These are phyloP conservation scores for Pseudognaphalium luteoalbum DNA, from an alignment of 129 eudicot genomes.

Conservation along the genomic window DNA sequence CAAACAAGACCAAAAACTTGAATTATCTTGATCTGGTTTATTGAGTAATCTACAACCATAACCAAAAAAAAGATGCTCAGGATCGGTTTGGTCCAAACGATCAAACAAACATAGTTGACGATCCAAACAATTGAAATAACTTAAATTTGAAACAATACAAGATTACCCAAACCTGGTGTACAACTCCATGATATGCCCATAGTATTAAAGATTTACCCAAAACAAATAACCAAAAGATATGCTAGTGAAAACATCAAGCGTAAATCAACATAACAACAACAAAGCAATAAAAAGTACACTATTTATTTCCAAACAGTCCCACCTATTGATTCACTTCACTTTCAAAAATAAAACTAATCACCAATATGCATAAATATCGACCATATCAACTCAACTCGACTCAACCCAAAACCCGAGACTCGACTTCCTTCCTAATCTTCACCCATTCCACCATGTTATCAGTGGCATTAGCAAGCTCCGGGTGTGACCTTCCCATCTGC, in stretches of 20 bases:
- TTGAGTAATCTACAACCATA: too few relatives aligned
- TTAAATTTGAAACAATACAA: too few relatives aligned
- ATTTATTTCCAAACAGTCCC: slow-evolving; percentile 15
- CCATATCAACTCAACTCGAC: neutral
- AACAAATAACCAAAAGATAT: slow-evolving; percentile 5
- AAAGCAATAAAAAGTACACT: neutral
- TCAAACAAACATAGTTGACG: too few relatives aligned
- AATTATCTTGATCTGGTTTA: too few relatives aligned
- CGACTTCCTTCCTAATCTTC: slow-evolving; percentile 63
- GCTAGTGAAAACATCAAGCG: neutral
- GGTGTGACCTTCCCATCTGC: slow-evolving; percentile 38
- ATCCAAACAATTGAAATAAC: too few relatives aligned
- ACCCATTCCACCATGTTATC: slow-evolving; percentile 82
- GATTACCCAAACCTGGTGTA: neutral
- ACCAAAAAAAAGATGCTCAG: too few relatives aligned
- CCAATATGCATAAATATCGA: neutral
- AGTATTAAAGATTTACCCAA: neutral
- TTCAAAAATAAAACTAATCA: neutral
- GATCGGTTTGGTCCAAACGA: neutral
- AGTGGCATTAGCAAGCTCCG: slow-evolving; percentile 56
- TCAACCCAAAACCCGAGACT: slow-evolving; percentile 27
- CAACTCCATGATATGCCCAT: neutral
- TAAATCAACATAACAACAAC: neutral
- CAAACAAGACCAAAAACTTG: too few relatives aligned
- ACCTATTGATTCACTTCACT: neutral